Conservation (phyloP, 1,284 basidiomycete genomes). For the Cutaneotrichosporon dermatis region DNA sequence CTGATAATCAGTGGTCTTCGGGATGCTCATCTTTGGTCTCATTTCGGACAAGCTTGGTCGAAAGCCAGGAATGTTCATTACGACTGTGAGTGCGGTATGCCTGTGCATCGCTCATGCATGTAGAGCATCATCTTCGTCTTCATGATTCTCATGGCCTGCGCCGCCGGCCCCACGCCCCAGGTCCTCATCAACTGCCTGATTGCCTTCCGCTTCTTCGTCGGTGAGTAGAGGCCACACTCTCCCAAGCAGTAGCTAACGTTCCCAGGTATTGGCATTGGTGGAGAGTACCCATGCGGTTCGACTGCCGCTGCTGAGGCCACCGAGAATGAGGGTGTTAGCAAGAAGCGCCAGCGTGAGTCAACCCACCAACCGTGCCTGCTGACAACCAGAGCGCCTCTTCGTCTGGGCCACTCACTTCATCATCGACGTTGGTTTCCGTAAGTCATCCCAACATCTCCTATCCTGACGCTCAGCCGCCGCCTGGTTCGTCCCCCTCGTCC, state of each 20-base stretch:
- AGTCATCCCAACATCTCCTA: not conserved
- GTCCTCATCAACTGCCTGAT: slow-evolving; percentile 69
- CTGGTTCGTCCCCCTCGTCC: slow-evolving; percentile 75
- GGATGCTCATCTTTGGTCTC: slow-evolving; percentile 52
- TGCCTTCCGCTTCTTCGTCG: slow-evolving; percentile 78
- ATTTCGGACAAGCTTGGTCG: slow-evolving; percentile 81
- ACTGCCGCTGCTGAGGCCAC: slow-evolving; percentile 75
- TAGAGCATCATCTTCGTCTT: slow-evolving; percentile 16
- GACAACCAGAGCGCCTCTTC: slow-evolving; percentile 62
- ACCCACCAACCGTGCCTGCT: not conserved
- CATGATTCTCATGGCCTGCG: slow-evolving; percentile 57
- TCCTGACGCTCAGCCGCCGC: slow-evolving; percentile 53
- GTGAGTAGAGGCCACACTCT: slow-evolving; percentile 30
- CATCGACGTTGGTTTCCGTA: slow-evolving; percentile 17
- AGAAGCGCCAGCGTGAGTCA: slow-evolving; percentile 61
- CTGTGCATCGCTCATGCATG: not conserved
- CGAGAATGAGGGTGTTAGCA: slow-evolving; percentile 66
- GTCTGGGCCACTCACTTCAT: slow-evolving; percentile 46
- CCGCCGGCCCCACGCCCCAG: slow-evolving; percentile 36
- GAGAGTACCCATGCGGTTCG: slow-evolving; percentile 71
- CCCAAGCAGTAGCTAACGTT: too few relatives aligned
- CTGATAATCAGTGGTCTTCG: slow-evolving; percentile 13
- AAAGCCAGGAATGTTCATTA: slow-evolving; percentile 54
- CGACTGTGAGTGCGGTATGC: slow-evolving; percentile 1
- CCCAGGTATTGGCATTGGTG: slow-evolving; percentile 61